These are phyloP conservation scores for Colletotrichum sp. DNA, from an alignment of 2,329 filamentous ascomycete genomes.

Conservation along the genomic window DNA sequence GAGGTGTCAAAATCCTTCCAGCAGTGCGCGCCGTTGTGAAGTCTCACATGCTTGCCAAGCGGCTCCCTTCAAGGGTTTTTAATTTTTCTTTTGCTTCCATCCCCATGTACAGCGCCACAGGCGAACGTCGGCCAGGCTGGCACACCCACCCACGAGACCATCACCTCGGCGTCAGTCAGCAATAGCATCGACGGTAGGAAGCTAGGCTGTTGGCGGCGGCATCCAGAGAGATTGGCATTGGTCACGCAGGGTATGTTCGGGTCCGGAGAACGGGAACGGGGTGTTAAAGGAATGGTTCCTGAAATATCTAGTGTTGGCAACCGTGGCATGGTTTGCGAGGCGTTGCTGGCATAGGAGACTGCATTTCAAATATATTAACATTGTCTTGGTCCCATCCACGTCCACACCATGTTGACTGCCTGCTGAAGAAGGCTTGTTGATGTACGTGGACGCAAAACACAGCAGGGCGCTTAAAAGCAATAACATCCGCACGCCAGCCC, in stretches of 20 bases:
- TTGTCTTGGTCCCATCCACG: background rate
- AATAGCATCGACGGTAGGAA: background rate
- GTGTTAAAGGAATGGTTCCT: background rate
- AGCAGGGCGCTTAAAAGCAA: background rate
- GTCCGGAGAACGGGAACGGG: background rate
- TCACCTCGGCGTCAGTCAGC: background rate
- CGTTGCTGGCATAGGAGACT: background rate
- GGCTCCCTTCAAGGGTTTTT: background rate
- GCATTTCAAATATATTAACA: background rate
- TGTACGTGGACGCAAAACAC: background rate
- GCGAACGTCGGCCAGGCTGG: background rate
- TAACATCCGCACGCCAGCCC: background rate
- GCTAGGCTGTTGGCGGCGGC: background rate
- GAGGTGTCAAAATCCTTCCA: background rate
- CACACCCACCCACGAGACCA: background rate
- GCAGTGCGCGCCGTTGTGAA: background rate
- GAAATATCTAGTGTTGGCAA: background rate
- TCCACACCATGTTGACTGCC: background rate
- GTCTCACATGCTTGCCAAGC: constrained; percentile 11
- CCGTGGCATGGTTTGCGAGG: background rate
- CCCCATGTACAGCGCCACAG: background rate
- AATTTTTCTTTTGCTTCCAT: background rate
- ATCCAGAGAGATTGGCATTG: background rate
- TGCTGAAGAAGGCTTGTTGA: background rate
- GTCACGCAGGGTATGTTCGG: background rate